These are phyloP conservation scores for Hyaloscypha bicolor DNA, from an alignment of 495 filamentous ascomycete genomes.

Conservation along the genomic window DNA sequence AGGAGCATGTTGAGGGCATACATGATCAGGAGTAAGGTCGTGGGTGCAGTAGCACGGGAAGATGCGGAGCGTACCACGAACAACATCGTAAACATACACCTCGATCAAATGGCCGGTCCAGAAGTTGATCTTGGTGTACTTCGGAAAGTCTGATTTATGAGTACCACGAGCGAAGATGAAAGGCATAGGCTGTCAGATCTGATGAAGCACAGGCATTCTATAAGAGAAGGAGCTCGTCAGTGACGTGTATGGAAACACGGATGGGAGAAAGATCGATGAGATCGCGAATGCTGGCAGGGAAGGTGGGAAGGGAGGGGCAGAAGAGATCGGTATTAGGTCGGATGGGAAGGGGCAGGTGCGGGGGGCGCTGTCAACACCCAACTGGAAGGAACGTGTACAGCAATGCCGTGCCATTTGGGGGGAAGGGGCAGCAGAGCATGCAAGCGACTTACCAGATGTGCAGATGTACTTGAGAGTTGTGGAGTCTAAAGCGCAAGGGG, in stretches of 20 bases:
- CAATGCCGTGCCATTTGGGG: neutral
- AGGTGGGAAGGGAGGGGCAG: neutral
- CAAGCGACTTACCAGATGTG: neutral
- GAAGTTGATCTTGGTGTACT: neutral
- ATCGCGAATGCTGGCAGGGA: neutral
- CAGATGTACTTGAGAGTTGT: neutral
- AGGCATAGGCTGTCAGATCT: neutral
- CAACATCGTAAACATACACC: neutral
- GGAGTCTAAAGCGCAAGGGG: neutral
- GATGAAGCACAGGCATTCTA: neutral
- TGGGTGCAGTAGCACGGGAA: neutral
- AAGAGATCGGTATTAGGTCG: neutral
- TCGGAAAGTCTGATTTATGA: neutral
- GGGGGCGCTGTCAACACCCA: neutral
- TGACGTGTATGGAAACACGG: neutral
- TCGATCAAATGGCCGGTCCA: neutral
- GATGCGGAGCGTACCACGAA: neutral
- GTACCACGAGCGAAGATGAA: no score
- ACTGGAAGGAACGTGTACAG: neutral
- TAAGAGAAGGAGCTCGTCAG: neutral
- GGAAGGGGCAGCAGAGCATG: neutral
- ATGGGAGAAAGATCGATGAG: neutral
- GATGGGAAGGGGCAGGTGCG: neutral
- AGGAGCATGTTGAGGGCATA: constrained; percentile 15
- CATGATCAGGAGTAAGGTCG: neutral